A percentile compares a stretch with the other conserved stretches of the same genome.
These are phyloP conservation scores for Xylaria digitata DNA, from an alignment of 2,329 filamentous ascomycete genomes.

Conservation along the genomic window DNA sequence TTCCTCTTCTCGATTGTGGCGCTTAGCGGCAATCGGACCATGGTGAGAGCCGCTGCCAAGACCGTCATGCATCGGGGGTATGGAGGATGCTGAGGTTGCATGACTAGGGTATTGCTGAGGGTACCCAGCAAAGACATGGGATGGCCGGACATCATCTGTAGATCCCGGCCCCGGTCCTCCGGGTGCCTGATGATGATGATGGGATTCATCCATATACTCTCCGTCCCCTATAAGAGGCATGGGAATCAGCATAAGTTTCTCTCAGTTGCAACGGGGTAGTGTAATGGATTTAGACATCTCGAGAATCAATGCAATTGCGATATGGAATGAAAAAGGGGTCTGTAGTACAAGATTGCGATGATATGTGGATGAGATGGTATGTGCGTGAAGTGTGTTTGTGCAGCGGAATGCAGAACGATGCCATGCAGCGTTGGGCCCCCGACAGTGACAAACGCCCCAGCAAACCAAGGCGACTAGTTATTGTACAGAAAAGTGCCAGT, in stretches of 20 bases:
- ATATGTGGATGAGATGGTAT: constrained; percentile 52
- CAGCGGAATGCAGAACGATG: constrained; percentile 52
- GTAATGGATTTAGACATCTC: constrained; percentile 38
- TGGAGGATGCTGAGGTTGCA: constrained; percentile 55
- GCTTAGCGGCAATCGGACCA: constrained; percentile 50
- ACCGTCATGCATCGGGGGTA: constrained; percentile 53
- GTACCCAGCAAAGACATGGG: constrained; percentile 54
- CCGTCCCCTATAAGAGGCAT: constrained; percentile 65
- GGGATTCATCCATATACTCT: constrained; percentile 71
- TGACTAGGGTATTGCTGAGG: constrained; percentile 53
- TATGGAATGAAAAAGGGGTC: constrained; percentile 44
- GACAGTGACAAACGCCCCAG: constrained; percentile 53
- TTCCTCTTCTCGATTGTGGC: constrained; percentile 54
- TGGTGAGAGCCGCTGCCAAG: constrained; percentile 52
- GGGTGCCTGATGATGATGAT: constrained; percentile 73
- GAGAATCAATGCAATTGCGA: constrained; percentile 47
- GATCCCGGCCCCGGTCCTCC: constrained; percentile 60
- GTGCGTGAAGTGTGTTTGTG: constrained; percentile 53
- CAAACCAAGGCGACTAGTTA: constrained; percentile 60
- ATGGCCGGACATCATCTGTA: constrained; percentile 67
- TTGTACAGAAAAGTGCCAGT: constrained; percentile 65
- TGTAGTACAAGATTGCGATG: constrained; percentile 50
- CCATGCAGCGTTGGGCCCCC: constrained; percentile 52
- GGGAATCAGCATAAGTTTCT: constrained; percentile 48
- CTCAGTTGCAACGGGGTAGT: constrained; percentile 36